phyloP scores from a whole-genome alignment of 2,329 filamentous ascomycete genomes.

The Alternaria sp. region DNA sequence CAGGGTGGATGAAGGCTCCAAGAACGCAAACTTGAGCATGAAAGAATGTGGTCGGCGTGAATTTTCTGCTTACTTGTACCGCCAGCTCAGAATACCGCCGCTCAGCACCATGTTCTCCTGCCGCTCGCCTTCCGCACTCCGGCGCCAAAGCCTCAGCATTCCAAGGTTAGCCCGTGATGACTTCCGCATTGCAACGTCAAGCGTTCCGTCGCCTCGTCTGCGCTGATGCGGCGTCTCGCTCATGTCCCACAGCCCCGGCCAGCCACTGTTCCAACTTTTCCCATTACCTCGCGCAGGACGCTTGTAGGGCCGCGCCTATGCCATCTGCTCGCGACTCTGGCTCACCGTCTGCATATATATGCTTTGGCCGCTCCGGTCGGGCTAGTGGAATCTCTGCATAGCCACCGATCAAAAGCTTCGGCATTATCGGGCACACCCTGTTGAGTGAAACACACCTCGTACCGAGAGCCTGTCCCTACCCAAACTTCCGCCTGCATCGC shows the following conservation, averaged over 20 bases:
- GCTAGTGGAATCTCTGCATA: conserved; percentile 10
- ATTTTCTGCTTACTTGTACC: neutral
- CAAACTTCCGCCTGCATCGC: conserved; percentile 4
- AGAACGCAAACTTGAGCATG: neutral
- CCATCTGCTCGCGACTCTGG: neutral
- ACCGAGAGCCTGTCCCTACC: conserved; percentile 11
- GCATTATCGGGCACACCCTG: conserved; percentile 16
- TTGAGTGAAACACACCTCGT: conserved; percentile 22
- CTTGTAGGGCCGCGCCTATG: neutral
- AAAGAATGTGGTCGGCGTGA: neutral
- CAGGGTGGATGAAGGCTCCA: neutral
- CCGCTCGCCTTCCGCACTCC: neutral
- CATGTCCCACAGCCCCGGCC: conserved; percentile 21
- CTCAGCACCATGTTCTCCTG: neutral
- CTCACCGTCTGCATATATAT: neutral
- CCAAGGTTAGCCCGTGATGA: conserved; percentile 3
- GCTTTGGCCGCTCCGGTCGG: conserved; percentile 5
- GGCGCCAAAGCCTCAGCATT: conserved; percentile 4
- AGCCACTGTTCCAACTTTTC: conserved; percentile 5
- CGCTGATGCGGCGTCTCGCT: conserved; percentile 24
- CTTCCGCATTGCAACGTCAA: conserved; percentile 16
- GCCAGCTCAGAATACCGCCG: neutral
- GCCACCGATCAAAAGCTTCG: conserved; percentile 17
- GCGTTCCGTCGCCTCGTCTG: conserved; percentile 21
- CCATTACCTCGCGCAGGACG: neutral